Conservation (phyloP, 129 eudicot species). For the Tanacetum coccineum region DNA sequence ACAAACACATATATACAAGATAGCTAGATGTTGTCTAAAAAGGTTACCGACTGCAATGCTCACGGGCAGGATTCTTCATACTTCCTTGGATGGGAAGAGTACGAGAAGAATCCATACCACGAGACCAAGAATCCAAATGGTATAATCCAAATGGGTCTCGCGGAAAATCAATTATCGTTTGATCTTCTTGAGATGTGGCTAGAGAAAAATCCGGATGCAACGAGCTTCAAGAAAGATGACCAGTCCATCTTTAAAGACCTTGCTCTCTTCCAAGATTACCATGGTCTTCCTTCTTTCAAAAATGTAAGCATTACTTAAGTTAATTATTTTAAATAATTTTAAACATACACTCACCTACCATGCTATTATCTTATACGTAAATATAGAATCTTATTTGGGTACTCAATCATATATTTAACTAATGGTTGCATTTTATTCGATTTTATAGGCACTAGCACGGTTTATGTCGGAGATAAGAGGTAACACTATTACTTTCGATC, state of each 20-base stretch:
- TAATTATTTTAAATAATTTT: background rate
- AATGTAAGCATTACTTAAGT: slow-evolving; percentile 38
- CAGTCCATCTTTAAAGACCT: slow-evolving; percentile 69
- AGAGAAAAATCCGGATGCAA: slow-evolving; percentile 61
- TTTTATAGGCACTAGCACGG: slow-evolving; percentile 56
- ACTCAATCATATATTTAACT: background rate
- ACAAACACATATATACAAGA: background rate
- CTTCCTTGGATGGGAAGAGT: slow-evolving; percentile 94
- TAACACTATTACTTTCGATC: slow-evolving; percentile 59
- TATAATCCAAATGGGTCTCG: slow-evolving; percentile 91
- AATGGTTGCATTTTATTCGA: background rate
- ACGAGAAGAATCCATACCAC: slow-evolving; percentile 84
- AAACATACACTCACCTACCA: slow-evolving; percentile 3
- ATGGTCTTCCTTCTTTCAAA: slow-evolving; percentile 89
- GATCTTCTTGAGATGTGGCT: slow-evolving; percentile 80
- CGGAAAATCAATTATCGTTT: slow-evolving; percentile 87
- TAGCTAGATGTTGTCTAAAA: slow-evolving; percentile 45
- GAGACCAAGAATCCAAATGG: slow-evolving; percentile 55
- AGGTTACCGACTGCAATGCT: slow-evolving; percentile 57
- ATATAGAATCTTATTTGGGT: background rate
- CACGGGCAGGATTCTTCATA: slow-evolving; percentile 93
- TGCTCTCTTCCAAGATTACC: slow-evolving; percentile 93
- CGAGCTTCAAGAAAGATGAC: slow-evolving; percentile 54
- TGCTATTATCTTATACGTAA: background rate
- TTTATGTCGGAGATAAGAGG: slow-evolving; percentile 87